These are phyloP conservation scores for Sporothrix luriei DNA, from an alignment of 2,329 filamentous ascomycete species.

Conservation along the genomic window DNA sequence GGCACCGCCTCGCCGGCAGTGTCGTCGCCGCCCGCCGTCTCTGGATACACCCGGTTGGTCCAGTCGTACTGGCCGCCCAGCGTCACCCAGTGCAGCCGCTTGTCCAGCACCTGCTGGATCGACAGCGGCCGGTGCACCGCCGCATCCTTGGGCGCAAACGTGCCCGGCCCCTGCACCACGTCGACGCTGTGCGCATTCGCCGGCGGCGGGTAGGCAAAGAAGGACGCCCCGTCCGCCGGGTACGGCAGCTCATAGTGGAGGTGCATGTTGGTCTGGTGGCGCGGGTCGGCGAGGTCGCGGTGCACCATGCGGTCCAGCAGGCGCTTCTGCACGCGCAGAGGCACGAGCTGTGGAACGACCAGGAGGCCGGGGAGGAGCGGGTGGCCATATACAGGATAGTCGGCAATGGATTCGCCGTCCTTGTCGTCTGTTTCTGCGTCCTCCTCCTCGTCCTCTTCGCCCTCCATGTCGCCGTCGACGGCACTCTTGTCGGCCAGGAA, in stretches of 20 bases:
- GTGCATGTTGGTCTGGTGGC: constrained; percentile 79
- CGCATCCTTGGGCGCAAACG: constrained; percentile 69
- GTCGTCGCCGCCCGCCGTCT: constrained; percentile 46
- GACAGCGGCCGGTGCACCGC: constrained; percentile 73
- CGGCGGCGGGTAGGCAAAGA: constrained; percentile 57
- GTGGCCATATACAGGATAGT: constrained; percentile 62
- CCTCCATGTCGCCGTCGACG: constrained; percentile 29
- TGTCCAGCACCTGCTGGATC: constrained; percentile 69
- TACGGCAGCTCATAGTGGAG: constrained; percentile 45
- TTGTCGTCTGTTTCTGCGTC: not conserved
- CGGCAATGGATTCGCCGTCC: constrained; percentile 9
- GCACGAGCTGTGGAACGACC: constrained; percentile 74
- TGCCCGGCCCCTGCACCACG: constrained; percentile 57
- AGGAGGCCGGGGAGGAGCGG: constrained; percentile 73
- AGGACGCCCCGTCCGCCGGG: constrained; percentile 46
- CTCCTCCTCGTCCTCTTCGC: not conserved
- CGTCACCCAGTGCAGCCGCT: constrained; percentile 89
- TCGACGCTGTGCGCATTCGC: constrained; percentile 48
- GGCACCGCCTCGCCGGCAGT: constrained; percentile 38
- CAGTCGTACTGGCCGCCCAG: constrained; percentile 96
- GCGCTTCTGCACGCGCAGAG: constrained; percentile 65
- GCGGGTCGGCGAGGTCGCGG: constrained; percentile 66
- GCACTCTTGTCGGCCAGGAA: constrained; percentile 41
- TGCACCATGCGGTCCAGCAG: constrained; percentile 72
- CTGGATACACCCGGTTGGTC: constrained; percentile 82